Conservation (phyloP, 495 filamentous ascomycete genomes). For the Penicillium longicatenatum region DNA sequence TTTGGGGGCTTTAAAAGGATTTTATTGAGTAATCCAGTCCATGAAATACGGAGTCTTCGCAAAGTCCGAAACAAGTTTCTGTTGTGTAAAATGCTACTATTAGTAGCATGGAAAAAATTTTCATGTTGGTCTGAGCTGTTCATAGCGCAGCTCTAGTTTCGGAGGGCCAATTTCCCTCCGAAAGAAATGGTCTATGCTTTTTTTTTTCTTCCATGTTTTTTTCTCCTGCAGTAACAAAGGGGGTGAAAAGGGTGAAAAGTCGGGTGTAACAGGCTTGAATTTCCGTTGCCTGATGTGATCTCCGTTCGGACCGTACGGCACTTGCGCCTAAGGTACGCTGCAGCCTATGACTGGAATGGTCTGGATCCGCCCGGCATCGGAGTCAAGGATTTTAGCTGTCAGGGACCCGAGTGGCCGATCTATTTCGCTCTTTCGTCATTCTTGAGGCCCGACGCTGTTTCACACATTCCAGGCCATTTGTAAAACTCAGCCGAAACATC, state of each 20-base stretch:
- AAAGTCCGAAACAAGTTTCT: neutral
- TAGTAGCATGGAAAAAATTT: neutral
- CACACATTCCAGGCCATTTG: conserved; percentile 12
- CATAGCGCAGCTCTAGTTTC: conserved; percentile 1
- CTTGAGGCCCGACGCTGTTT: conserved; percentile 1
- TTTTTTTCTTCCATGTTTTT: neutral
- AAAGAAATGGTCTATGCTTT: neutral
- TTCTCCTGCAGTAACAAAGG: neutral
- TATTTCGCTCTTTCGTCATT: conserved; percentile 11
- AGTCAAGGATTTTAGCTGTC: conserved; percentile 7
- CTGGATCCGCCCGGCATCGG: conserved; percentile 20
- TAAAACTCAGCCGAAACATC: neutral
- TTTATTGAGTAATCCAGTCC: neutral
- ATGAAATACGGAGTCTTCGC: neutral
- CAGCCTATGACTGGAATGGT: neutral
- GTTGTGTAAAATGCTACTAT: neutral
- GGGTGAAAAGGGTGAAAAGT: conserved; percentile 2
- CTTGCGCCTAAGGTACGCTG: neutral
- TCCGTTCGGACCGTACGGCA: conserved; percentile 29
- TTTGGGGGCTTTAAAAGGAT: neutral
- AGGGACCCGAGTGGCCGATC: conserved; percentile 7
- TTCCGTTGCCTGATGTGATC: conserved; percentile 26
- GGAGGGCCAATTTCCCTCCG: neutral
- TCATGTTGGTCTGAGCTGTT: conserved; percentile 5
- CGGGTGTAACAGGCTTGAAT: conserved; percentile 4